A percentile compares a stretch with the other conserved stretches of the same genome.
Conservation (phyloP, 306 rosid genomes). For the Pterocarpus santalinus region DNA sequence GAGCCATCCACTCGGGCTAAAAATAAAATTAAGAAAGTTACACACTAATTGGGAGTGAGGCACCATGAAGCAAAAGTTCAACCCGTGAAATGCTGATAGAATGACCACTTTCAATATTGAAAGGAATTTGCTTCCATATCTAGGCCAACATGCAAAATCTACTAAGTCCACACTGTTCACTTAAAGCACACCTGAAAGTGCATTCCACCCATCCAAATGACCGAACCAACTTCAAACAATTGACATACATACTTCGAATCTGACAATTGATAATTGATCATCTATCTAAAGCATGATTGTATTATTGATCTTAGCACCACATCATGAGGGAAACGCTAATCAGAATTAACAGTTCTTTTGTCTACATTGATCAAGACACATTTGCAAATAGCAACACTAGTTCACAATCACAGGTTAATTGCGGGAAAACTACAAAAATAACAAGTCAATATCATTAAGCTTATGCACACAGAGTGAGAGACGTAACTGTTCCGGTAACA, state of each 20-base stretch:
- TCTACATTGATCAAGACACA: conserved; percentile 15
- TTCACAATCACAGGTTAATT: conserved; percentile 9
- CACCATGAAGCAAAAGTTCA: conserved; percentile 55
- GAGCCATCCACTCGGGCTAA: conserved; percentile 99
- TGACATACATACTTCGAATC: conserved; percentile 1
- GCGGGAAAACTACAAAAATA: conserved; percentile 25
- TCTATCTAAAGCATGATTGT: conserved; percentile 13
- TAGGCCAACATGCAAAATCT: conserved; percentile 13
- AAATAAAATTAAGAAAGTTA: conserved; percentile 67
- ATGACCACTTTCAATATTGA: conserved; percentile 46
- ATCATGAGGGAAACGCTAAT: background rate
- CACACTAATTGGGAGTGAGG: conserved; percentile 51
- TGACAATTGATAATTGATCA: background rate
- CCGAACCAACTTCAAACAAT: conserved; percentile 6
- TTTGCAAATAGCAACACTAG: conserved; percentile 13
- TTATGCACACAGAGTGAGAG: conserved; percentile 24
- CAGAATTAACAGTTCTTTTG: conserved; percentile 10
- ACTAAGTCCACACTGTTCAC: background rate
- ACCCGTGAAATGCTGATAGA: conserved; percentile 55
- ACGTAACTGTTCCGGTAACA: conserved; percentile 95
- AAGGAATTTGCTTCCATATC: conserved; percentile 24
- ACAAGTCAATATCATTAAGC: conserved; percentile 17
- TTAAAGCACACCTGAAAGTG: background rate
- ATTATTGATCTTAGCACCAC: conserved; percentile 7
- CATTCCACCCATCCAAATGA: conserved; percentile 24